Conservation (phyloP, 345 rosid genomes). For the Heritiera fomes region DNA sequence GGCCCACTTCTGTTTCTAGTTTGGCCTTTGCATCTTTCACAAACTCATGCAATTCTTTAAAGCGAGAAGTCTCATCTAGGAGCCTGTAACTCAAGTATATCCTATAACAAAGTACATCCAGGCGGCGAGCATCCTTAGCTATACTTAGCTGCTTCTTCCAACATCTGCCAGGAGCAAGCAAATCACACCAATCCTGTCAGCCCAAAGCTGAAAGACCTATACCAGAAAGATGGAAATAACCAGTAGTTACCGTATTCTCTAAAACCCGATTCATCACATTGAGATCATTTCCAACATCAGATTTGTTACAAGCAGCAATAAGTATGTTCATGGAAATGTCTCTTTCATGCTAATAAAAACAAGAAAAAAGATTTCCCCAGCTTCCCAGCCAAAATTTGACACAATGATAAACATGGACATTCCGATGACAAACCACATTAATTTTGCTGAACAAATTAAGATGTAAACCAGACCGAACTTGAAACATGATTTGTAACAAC, state of each 20-base stretch:
- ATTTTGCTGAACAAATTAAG: not conserved
- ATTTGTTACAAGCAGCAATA: not conserved
- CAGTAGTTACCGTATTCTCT: slow-evolving; percentile 11
- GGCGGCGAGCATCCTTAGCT: slow-evolving; percentile 89
- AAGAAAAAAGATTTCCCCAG: not conserved
- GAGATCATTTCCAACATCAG: slow-evolving; percentile 13
- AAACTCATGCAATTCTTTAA: slow-evolving; percentile 66
- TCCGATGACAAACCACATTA: not conserved
- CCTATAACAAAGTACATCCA: slow-evolving; percentile 84
- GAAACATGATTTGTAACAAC: not conserved
- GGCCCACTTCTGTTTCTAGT: slow-evolving; percentile 84
- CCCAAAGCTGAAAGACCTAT: slow-evolving; percentile 5
- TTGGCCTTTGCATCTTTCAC: slow-evolving; percentile 69
- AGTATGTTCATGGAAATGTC: slow-evolving; percentile 1
- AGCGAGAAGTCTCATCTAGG: slow-evolving; percentile 69
- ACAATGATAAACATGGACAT: not conserved
- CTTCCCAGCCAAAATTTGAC: not conserved
- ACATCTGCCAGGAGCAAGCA: slow-evolving; percentile 49
- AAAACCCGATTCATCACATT: not conserved
- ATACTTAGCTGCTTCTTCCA: slow-evolving; percentile 87
- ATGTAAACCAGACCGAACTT: slow-evolving; percentile 1
- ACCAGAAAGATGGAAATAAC: slow-evolving; percentile 16
- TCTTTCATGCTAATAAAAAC: slow-evolving; percentile 11
- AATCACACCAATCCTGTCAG: slow-evolving; percentile 31
- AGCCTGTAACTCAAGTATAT: slow-evolving; percentile 79